Evolutionary conservation across 2,329 filamentous ascomycete genomes (phyloP), one percentile per base, ranked within the genome.

Genomic region (Talaromyces sp.): DNA sequence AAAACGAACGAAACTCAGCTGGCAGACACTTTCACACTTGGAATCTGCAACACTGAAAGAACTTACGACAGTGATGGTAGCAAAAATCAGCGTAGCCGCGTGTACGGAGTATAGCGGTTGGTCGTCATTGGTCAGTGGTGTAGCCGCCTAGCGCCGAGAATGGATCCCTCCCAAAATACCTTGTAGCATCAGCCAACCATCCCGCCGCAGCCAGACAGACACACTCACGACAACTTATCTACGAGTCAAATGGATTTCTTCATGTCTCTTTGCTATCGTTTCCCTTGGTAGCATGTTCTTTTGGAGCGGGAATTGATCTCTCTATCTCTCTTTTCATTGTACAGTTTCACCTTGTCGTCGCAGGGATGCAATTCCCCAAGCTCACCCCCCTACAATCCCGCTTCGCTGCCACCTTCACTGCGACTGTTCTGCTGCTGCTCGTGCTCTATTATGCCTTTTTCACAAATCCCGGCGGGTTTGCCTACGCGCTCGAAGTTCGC

Each of bases 321-420:
- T 26, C 26, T 26, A 3, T 26, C 32, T 35, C 32, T 35, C 12
- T 35, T 35, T 14, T 38, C 50, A 27, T 21, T 24, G 43, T 46
- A 21, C 43, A 46, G 35, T 46, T 11, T 46, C 24, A 6, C 10
- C 9, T 43, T 14, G 17, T 41, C 41, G 51, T 41, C 48, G 24
- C 32, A 60, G 54, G 35, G 66, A 79, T 79, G 76, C 73, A 70
- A 64, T 65, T 69, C 51, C 72, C 67, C 53, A 74, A 87, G 74
- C 81, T 88, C 73, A 87, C 83, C 72, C 85, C 83, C 68, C 78
- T 90, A 66, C 89, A 90, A 78, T 88, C 86, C 76, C 87, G 88
- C 71, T 83, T 91, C 69, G 83, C 84, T 70, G 85, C 87, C 68
- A 89, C 87, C 60, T 71, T 88, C 57, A 78, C 83, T 67, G 84